Evolutionary conservation across 306 rosid species (phyloP), one percentile per base, ranked within the genome.

Genomic region (Alnus glutinosa): DNA sequence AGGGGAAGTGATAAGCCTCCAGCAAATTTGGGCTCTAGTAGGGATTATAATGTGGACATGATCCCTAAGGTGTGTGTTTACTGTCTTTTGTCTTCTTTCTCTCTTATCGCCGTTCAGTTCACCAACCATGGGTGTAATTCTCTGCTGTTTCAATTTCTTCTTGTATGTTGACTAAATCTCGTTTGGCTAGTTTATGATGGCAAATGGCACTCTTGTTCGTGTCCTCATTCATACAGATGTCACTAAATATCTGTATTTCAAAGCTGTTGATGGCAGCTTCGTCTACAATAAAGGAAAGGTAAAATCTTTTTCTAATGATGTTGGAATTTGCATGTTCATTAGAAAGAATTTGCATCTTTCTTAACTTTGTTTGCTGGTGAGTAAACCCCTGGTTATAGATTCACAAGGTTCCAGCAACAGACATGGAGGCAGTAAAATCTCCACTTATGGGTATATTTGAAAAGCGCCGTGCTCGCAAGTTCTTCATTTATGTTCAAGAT

Each of bases 401-500:
- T 76, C 93, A 95, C 89, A 95, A 95, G 87, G 99, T 93, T 54
- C 99, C 99, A 2, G 88, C 98, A 13, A 91, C 78, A 6, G 99
- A 95, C 73, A 83, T 95, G 96, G 99, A 95, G 83, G 99, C 99
- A 61, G 86, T 93, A 16, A 91, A 82, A 81, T 95, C 99, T 77
- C 97, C 99, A 12, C 98, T 95, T 52, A 93, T 95, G 99, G 99
- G 99, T 32, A 5, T 95, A 68, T 95, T 95, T 77, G 99, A 95
- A 85, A 95, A 93, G 75, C 99, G 97, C 4, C 96, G 99, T 2
- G 97, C 97, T 9, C 93, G 99, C 86, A 95, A 91, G 85, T 91
- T 95, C 84, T 93, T 95, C 87, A 83, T 95, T 32, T 95, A 85
- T 85, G 99, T 93, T 74, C 97, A 93, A 61, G 91, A 93, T 68